Percentiles rank a stretch among this genome's conserved stretches.
phyloP scores from a whole-genome alignment of 2,329 filamentous ascomycete genomes.

The Westerdykella sp. region DNA sequence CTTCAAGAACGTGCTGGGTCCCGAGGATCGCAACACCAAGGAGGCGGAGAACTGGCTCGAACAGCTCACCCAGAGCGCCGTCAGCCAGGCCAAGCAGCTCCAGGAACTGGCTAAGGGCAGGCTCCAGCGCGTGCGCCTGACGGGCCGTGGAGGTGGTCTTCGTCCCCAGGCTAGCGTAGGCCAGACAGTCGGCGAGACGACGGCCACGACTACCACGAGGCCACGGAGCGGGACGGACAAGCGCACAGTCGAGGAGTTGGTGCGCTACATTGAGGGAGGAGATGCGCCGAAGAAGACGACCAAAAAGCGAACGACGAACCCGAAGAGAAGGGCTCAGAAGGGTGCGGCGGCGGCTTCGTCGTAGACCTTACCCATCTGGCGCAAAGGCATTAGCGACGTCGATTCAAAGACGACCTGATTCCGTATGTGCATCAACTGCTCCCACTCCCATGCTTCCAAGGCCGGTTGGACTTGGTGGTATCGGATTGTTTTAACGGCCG shows the following conservation, averaged over 20 bases:
- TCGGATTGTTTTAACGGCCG: too few relatives aligned
- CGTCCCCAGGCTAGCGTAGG: constrained; percentile 59
- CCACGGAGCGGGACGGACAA: constrained; percentile 34
- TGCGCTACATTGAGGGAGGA: constrained; percentile 87
- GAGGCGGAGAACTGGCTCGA: constrained; percentile 96
- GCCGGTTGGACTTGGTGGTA: too few relatives aligned
- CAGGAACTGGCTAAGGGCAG: constrained; percentile 74
- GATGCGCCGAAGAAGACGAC: constrained; percentile 37
- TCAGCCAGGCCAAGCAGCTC: constrained; percentile 87
- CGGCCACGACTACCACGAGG: constrained; percentile 30
- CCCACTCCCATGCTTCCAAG: too few relatives aligned
- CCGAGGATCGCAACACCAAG: constrained; percentile 94
- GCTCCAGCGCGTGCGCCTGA: constrained; percentile 65
- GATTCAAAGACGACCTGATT: too few relatives aligned
- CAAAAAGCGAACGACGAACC: constrained; percentile 43
- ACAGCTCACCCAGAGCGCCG: constrained; percentile 91
- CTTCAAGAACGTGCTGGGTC: constrained; percentile 79
- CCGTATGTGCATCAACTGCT: too few relatives aligned
- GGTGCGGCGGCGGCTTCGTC: background rate
- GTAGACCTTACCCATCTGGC: too few relatives aligned
- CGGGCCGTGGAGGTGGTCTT: constrained; percentile 48
- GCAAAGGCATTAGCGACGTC: too few relatives aligned
- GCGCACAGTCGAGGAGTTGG: constrained; percentile 84
- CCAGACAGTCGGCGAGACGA: constrained; percentile 48
- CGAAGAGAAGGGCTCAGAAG: constrained; percentile 35